Conservation (phyloP, 306 rosid species). For the Argentina anserina region DNA sequence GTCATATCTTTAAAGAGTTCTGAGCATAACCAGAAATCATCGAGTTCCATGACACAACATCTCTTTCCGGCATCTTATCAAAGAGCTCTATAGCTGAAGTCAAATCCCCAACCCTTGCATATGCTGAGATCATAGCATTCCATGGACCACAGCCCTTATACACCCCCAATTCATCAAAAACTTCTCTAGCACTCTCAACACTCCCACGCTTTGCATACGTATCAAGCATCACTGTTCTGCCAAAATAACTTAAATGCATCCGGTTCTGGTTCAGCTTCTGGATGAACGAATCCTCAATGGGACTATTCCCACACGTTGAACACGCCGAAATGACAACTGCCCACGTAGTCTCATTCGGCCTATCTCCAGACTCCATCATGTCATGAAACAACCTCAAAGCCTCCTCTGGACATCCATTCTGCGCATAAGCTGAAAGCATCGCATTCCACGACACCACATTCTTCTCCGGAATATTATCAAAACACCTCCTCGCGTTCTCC, state of each 20-base stretch:
- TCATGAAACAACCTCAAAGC: conserved; percentile 48
- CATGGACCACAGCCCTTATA: conserved; percentile 44
- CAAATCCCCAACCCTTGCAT: conserved; percentile 52
- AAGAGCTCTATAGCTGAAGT: conserved; percentile 48
- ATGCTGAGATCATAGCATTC: conserved; percentile 70
- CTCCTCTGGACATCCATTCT: conserved; percentile 44
- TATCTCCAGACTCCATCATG: conserved; percentile 38
- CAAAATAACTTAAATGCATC: conserved; percentile 44
- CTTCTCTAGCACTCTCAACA: conserved; percentile 42
- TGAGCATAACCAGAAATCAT: conserved; percentile 67
- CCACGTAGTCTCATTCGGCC: conserved; percentile 60
- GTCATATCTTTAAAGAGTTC: conserved; percentile 60
- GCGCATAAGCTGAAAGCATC: conserved; percentile 66
- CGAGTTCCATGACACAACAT: conserved; percentile 62
- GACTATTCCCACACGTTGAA: conserved; percentile 38
- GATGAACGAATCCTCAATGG: conserved; percentile 38
- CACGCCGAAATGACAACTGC: conserved; percentile 49
- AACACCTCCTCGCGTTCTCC: conserved; percentile 47
- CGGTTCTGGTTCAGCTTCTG: conserved; percentile 30
- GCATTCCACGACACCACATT: conserved; percentile 77
- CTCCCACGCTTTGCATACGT: conserved; percentile 63
- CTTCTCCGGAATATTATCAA: conserved; percentile 51
- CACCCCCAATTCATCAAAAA: conserved; percentile 47
- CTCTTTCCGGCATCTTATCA: conserved; percentile 52
- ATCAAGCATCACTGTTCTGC: conserved; percentile 60